Evolutionary conservation across 1,139 yeast genomes (phyloP), one percentile per base, ranked within the genome.

Genomic region (Candida smagusa): DNA sequence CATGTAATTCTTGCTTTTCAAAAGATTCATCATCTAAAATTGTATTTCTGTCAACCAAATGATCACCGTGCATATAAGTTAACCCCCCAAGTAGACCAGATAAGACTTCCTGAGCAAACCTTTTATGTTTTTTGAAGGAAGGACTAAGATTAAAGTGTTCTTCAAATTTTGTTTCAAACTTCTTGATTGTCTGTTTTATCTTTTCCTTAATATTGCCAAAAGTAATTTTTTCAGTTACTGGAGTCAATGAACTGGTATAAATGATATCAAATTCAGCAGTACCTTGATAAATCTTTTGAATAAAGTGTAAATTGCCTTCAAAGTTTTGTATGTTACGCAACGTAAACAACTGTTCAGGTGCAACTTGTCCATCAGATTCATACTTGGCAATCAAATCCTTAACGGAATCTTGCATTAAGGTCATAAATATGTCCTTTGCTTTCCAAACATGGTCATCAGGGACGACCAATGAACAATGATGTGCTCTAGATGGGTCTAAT

Each of bases 81-180:
- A 92, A 73, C 7, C 97, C 97, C 9, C 97, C 98, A 39, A 88
- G 61, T 34, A 92, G 67, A 35, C 92, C 92, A 0, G 97, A 84
- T 12, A 92, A 57, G 30, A 88, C 66, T 49, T 86, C 92, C 49
- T 84, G 72, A 2, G 90, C 96, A 62, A 92, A 90, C 7, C 53
- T 51, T 23, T 61, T 52, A 52, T 80, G 72, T 41, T 74, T 64
- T 9, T 58, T 53, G 52, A 77, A 85, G 2, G 94, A 94, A 1
- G 73, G 58, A 21, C 64, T 58, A 16, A 88, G 65, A 22, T 70
- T 61, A 52, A 84, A 86, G 13, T 74, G 66, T 9, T 55, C 47
- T 4, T 69, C 55, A 50, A 89, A 89, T 50, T 79, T 84, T 1
- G 51, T 45, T 38, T 81, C 77, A 47, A 88, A 73, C 26, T 61